Percentiles rank a stretch among this genome's conserved stretches.
These are phyloP conservation scores for Potentilla sterilis DNA, from an alignment of 306 rosid species.

Conservation along the genomic window DNA sequence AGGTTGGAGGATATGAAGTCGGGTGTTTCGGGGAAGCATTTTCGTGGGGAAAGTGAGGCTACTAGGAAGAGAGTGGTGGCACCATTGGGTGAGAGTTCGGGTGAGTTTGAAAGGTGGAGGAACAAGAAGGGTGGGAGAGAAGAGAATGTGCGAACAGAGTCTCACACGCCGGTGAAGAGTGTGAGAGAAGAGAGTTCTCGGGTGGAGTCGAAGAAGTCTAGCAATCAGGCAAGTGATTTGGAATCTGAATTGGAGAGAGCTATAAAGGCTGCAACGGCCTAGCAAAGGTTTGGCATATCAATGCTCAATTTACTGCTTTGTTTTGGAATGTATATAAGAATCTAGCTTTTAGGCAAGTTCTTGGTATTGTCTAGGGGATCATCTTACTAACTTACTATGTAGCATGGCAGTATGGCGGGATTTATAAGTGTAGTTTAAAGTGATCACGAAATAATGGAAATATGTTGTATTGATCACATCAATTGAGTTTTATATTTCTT, in stretches of 20 bases:
- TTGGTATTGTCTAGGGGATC: neutral
- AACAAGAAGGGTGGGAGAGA: constrained; percentile 45
- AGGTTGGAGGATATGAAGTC: constrained; percentile 51
- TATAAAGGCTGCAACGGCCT: constrained; percentile 68
- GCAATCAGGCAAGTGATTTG: constrained; percentile 41
- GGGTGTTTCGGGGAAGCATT: constrained; percentile 31
- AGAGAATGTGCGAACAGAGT: constrained; percentile 27
- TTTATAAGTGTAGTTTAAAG: constrained; percentile 12
- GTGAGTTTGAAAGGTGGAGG: constrained; percentile 54
- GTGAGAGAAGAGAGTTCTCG: constrained; percentile 33
- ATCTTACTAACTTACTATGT: neutral
- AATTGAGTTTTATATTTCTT: neutral
- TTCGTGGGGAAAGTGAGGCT: constrained; percentile 24
- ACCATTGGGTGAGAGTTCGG: constrained; percentile 31
- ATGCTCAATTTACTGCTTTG: constrained; percentile 23
- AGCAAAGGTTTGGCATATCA: constrained; percentile 34
- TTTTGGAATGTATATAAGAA: constrained; percentile 33
- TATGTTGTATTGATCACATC: constrained; percentile 8
- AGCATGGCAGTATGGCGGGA: neutral
- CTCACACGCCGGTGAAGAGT: neutral
- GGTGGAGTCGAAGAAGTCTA: constrained; percentile 39
- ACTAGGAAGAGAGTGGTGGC: constrained; percentile 22
- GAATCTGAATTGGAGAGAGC: constrained; percentile 89
- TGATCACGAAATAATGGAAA: neutral
- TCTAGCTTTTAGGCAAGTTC: neutral